phyloP scores from a whole-genome alignment of 2,329 filamentous ascomycete species.

The Trichoderma arundinaceum region DNA sequence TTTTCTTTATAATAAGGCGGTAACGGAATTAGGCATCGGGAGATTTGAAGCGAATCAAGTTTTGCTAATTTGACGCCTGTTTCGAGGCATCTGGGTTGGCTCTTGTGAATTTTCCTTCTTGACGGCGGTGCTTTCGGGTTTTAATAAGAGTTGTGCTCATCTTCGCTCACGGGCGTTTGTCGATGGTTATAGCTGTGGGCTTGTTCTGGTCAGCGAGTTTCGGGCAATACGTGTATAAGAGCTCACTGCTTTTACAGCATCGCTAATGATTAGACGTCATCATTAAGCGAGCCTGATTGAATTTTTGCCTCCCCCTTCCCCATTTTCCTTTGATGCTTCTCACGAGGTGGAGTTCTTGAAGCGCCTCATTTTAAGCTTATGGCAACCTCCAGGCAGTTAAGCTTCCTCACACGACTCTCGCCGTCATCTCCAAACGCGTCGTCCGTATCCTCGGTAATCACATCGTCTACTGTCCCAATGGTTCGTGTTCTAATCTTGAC shows the following conservation, averaged over 20 bases:
- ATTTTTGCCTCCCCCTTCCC: neutral
- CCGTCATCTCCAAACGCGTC: constrained; percentile 41
- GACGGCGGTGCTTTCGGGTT: neutral
- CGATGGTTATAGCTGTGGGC: neutral
- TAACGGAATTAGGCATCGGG: constrained; percentile 21
- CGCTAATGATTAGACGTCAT: constrained; percentile 1
- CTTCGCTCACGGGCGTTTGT: neutral
- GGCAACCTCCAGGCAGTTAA: constrained; percentile 58
- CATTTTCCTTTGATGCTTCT: neutral
- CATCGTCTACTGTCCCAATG: constrained; percentile 70
- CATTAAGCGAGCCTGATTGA: neutral
- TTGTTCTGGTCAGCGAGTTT: constrained; percentile 18
- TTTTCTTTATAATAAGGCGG: constrained; percentile 8
- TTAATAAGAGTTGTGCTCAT: neutral
- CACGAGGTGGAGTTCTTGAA: neutral
- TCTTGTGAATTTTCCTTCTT: neutral
- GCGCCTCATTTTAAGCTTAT: constrained; percentile 53
- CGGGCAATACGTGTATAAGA: neutral
- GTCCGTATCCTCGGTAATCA: constrained; percentile 52
- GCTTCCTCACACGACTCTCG: constrained; percentile 52
- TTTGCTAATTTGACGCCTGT: constrained; percentile 12
- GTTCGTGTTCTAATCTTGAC: constrained; percentile 68
- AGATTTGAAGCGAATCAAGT: constrained; percentile 7
- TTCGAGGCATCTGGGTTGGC: neutral
- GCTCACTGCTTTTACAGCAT: constrained; percentile 11